Evolutionary conservation across 2,329 filamentous ascomycete genomes (phyloP), one percentile per base, ranked within the genome.

Genomic region (Capronia americana): DNA sequence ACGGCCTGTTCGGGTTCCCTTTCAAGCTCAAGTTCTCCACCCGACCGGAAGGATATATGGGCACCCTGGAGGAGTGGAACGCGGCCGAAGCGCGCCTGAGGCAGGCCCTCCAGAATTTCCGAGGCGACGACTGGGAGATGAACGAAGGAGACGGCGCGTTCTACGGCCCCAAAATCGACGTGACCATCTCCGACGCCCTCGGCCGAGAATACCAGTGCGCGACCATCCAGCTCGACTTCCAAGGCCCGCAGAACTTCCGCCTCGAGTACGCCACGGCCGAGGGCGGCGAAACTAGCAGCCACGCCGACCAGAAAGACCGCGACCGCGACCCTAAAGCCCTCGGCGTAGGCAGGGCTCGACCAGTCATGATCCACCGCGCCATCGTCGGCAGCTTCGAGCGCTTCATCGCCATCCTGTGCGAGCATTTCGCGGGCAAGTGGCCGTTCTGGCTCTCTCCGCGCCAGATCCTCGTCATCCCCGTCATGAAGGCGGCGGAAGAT

Each of bases 111-210:
- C 86, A 95, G 71, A 85, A 89, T 69, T 98, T 97, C 78, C 85
- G 87, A 64, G 80, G 89, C 67, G 85, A 88, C 38, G 83, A 88
- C 70, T 99, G 95, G 95, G 90, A 92, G 78, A 84, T 97, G 59
- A 97, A 98, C 79, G 90, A 92, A 67, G 95, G 94, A 64, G 95
- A 99, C 74, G 95, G 95, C 76, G 95, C 95, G 61, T 99, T 98
- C 82, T 99, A 99, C 78, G 95, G 95, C 1, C 95, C 95, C 59
- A 99, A 99, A 87, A 97, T 98, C 73, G 95, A 99, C 74, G 95
- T 99, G 75, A 96, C 92, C 68, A 93, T 99, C 75, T 90, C 89
- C 59, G 94, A 97, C 79, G 92, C 92, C 54, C 83, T 97, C 72
- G 88, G 88, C 79, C 87, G 93, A 77, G 92, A 93, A 67, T 91